A percentile compares a stretch with the other conserved stretches of the same genome.
Evolutionary conservation across 768 basidiomycete genomes (phyloP).

Genomic region (Leccinum imitatum): DNA sequence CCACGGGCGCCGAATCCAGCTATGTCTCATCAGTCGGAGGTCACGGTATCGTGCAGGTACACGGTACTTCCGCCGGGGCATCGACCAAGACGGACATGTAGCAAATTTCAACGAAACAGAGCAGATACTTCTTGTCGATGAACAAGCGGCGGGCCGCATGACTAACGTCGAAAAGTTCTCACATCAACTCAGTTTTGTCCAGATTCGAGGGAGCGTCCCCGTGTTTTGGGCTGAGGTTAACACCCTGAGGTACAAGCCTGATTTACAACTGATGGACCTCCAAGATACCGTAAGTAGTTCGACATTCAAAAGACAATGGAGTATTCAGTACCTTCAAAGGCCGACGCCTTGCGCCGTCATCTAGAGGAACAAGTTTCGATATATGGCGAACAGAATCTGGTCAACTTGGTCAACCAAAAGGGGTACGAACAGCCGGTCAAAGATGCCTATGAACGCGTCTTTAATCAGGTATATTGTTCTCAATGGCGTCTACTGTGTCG

Average conservation of each 20-base stretch:
- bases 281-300: constrained; percentile 70
- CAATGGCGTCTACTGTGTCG: neutral
- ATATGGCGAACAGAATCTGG: constrained; percentile 78
- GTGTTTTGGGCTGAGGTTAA: constrained; percentile 97
- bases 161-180: constrained; percentile 48
- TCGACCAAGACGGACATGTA: constrained; percentile 85
- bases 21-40: constrained; percentile 89
- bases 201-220: constrained; percentile 92
- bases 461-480: constrained; percentile 52
- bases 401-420: constrained; percentile 93
- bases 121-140: constrained; percentile 82
- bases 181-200: constrained; percentile 80
- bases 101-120: constrained; percentile 99
- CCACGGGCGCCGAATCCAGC: constrained; percentile 74
- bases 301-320: neutral
- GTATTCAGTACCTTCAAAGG: constrained; percentile 40
- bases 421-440: constrained; percentile 93
- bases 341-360: constrained; percentile 69
- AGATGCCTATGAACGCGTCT: constrained; percentile 85
- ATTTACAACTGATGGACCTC: constrained; percentile 93
- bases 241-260: constrained; percentile 93
- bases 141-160: constrained; percentile 42
- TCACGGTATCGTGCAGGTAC: constrained; percentile 95
- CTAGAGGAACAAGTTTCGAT: constrained; percentile 65
- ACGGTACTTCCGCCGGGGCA: constrained; percentile 92